A percentile compares a stretch with the other conserved stretches of the same genome.
These are phyloP conservation scores for Trichoderma atroviride DNA, from an alignment of 2,329 filamentous ascomycete species.

Conservation along the genomic window DNA sequence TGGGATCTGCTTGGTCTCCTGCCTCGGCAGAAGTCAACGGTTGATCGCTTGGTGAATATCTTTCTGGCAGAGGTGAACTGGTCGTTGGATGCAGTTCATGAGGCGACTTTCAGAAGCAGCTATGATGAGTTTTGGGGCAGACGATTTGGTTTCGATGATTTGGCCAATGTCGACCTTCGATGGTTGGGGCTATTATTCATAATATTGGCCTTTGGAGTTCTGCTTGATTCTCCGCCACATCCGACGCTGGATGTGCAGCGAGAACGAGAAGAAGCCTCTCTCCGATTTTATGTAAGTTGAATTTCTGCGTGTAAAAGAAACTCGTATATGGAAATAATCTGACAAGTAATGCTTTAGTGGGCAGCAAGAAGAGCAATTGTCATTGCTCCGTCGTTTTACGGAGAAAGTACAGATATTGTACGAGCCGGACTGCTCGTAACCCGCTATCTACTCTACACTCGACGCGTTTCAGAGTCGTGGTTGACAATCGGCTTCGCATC, in stretches of 20 bases:
- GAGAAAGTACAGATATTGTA: conserved; percentile 19
- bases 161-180: conserved; percentile 14
- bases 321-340: neutral
- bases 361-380: conserved; percentile 14
- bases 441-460: conserved; percentile 7
- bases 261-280: conserved; percentile 19
- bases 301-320: neutral
- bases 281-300: conserved; percentile 8
- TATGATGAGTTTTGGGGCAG: conserved; percentile 20
- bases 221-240: conserved; percentile 6
- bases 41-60: conserved; percentile 13
- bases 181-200: conserved; percentile 16
- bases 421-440: conserved; percentile 18
- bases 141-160: conserved; percentile 14
- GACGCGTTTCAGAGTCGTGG: conserved; percentile 14
- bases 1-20: conserved; percentile 12
- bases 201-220: conserved; percentile 14
- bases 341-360: neutral
- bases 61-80: conserved; percentile 10
- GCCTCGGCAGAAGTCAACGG: conserved; percentile 5
- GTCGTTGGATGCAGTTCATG: conserved; percentile 19
- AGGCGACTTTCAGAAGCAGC: conserved; percentile 2
- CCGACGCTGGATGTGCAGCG: conserved; percentile 9
- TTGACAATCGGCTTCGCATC: conserved; percentile 14
- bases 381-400: conserved; percentile 16